Base-by-base conservation (phyloP, 1,139 yeast genomes). In the Meyerozyma guilliermondii region DNA sequence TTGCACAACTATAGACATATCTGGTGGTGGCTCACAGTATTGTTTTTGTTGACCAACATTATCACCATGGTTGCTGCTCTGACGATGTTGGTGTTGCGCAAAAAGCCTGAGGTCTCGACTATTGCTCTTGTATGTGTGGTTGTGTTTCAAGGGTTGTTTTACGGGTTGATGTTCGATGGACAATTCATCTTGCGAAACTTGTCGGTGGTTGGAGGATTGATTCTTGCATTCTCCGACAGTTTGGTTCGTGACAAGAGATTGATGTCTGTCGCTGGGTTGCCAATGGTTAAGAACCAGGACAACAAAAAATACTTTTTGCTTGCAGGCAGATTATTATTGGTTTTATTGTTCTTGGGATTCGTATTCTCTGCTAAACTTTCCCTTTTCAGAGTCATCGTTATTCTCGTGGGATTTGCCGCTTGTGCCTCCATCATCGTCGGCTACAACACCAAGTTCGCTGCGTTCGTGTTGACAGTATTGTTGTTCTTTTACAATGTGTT, bases 191-290 rank as follows among this genome's bases (percentile, higher is more conserved):
- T 87, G 59, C 79, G 97, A 68, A 91, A 89, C 62, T 74, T 91
- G 53, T 85, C 95, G 26, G 92, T 92, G 42, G 85, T 89, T 50
- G 98, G 98, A 36, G 98, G 98, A 3, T 75, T 92, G 50, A 71
- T 92, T 50, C 80, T 92, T 60, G 96, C 95, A 3, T 80, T 89
- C 49, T 82, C 94, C 37, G 98, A 92, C 59, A 82, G 94, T n/a
- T 76, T 89, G 56, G 92, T 87, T 29, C 79, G 88, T 52, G 91
- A 80, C 68, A 83, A 76, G 66, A 78, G 88, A 62, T 66, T 78
- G 10, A 74, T 75, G 58, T 66, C 85, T 39, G 81, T 88, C 77
- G 96, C 98, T 2, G 97, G 97, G 36, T 73, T 92, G 52, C 98
- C 98, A 43, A 80, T 85, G 76, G 74, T 87, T 52, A 84, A 87